These are phyloP conservation scores for Trichoderma lentiforme DNA, from an alignment of 2,329 filamentous ascomycete genomes.

Conservation along the genomic window DNA sequence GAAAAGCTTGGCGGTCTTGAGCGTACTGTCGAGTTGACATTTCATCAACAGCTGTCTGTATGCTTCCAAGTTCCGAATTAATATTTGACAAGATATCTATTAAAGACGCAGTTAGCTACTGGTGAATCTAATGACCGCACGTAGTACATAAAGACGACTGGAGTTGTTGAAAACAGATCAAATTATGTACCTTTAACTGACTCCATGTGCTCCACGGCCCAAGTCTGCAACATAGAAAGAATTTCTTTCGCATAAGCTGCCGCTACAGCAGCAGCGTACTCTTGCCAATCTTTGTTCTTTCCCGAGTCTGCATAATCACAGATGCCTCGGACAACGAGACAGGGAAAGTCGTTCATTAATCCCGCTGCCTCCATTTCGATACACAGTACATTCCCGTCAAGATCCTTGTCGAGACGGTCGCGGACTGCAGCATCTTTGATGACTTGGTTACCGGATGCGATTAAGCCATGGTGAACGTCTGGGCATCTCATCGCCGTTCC, in stretches of 20 bases:
- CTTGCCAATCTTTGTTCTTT: slow-evolving; percentile 37
- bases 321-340: slow-evolving; percentile 35
- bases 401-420: slow-evolving; percentile 5
- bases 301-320: slow-evolving; percentile 38
- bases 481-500: background rate
- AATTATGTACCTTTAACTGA: background rate
- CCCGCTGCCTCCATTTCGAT: slow-evolving; percentile 30
- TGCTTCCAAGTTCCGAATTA: background rate
- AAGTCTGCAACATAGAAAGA: background rate
- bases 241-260: slow-evolving; percentile 28
- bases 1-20: background rate
- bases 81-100: background rate
- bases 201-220: background rate
- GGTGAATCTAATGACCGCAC: background rate
- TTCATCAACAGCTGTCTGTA: background rate
- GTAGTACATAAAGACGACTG: background rate
- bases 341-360: slow-evolving; percentile 24
- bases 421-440: slow-evolving; percentile 21
- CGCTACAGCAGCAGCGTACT: slow-evolving; percentile 33
- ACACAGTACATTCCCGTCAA: slow-evolving; percentile 10
- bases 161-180: background rate
- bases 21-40: background rate
- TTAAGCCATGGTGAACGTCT: slow-evolving; percentile 26
- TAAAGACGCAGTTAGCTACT: background rate
- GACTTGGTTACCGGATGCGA: slow-evolving; percentile 26